Evolutionary conservation across 2,329 filamentous ascomycete species (phyloP).

Genomic region (Aspergillus transmontanensis): DNA sequence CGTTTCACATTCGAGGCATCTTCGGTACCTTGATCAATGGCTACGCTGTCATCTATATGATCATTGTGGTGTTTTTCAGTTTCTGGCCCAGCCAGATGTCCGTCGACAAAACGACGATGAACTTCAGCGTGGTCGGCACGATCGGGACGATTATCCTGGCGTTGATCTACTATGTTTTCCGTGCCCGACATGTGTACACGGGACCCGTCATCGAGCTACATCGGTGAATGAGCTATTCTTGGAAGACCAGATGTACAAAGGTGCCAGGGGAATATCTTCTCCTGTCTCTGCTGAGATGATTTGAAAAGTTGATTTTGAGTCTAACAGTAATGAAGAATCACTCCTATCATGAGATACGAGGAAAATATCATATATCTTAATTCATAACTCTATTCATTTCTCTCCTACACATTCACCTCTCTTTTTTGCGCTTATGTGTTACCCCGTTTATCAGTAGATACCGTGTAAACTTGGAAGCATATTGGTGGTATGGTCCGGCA

Average conservation of each 20-base stretch:
- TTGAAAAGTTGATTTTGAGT: not conserved
- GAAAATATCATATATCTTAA: not conserved
- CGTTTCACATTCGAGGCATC: conserved; percentile 29
- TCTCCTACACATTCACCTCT: fast-evolving
- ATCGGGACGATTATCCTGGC: conserved; percentile 43
- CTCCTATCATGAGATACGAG: not conserved
- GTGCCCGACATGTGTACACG: conserved; percentile 38
- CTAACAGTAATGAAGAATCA: not conserved
- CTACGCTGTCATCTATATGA: conserved; percentile 50
- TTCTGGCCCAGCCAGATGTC: conserved; percentile 49
- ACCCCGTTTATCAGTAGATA: no score
- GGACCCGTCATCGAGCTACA: conserved; percentile 31
- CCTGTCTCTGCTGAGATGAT: not conserved
- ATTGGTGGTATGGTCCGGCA: fast-evolving
- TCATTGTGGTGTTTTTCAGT: conserved; percentile 51
- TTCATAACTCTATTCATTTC: fast-evolving
- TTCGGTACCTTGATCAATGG: conserved; percentile 48
- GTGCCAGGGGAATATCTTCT: not conserved
- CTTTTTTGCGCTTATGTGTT: no score
- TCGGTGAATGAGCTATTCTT: not conserved
- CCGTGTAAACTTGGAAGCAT: no score
- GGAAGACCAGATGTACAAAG: not conserved
- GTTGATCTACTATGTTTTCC: conserved; percentile 42
- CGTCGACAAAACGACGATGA: conserved; percentile 48
- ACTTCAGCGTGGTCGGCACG: conserved; percentile 51